Conservation (phyloP, 306 rosid species). For the Acacia confusa region DNA sequence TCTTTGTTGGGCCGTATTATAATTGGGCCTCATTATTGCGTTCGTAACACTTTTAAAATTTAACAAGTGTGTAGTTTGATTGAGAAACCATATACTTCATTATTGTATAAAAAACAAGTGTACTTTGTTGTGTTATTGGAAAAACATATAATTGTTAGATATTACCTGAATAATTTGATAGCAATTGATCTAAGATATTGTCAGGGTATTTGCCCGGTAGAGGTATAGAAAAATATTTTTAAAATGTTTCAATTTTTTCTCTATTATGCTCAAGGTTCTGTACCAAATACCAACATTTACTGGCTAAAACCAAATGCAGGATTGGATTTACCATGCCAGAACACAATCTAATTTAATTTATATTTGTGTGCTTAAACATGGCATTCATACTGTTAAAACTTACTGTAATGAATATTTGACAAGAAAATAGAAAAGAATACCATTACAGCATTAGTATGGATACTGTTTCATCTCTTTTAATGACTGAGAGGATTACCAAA, state of each 20-base stretch:
- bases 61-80: not conserved
- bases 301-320: not conserved
- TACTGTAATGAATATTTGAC: not conserved
- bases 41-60: too few species aligned
- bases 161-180: not conserved
- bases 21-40: too few species aligned
- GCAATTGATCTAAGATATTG: not conserved
- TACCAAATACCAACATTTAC: not conserved
- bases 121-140: not conserved
- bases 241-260: too few species aligned
- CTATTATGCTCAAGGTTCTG: not conserved
- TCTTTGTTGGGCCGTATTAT: too few species aligned
- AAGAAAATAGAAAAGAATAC: not conserved
- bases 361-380: not conserved
- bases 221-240: not conserved
- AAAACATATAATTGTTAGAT: not conserved
- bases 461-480: not conserved
- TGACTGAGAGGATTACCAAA: conserved; percentile 6
- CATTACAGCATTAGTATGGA: not conserved
- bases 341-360: not conserved
- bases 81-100: not conserved
- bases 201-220: not conserved
- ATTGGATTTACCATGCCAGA: not conserved
- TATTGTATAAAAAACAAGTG: not conserved
- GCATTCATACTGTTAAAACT: not conserved